Base-by-base conservation (phyloP, 495 filamentous ascomycete genomes). In the Penicillium lagena region DNA sequence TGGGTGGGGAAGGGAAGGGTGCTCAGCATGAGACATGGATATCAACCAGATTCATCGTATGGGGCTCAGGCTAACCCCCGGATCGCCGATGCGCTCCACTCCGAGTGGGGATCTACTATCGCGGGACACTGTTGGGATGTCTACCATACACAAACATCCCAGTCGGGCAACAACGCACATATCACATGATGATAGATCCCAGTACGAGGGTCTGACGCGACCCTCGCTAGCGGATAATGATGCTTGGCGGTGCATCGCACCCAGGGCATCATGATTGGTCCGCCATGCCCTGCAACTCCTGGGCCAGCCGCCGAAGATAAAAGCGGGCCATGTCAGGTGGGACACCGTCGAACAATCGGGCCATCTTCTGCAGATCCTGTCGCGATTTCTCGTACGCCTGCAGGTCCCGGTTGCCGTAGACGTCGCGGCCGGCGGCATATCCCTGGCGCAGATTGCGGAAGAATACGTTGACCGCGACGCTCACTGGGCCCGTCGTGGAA, bases 391-490 rank as follows among this genome's bases (percentile, higher is more conserved):
- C 86, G 54, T 93, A 95, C 9, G 85, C 84, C 34, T 83, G 80
- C 33, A 96, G 56, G 63, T 96, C 91, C 9, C 87, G 74, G 59
- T 93, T 95, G 7, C 86, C 89, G 58, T 96, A 95, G 2, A 95
- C 84, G 63, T 96, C 90, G 51, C 76, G 75, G 9, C 89, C 89
- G 17, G 77, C 51, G 7, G 89, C 79, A 64, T 95, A 95, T 2
- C 78, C 80, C 11, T 64, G 66, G 17, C 79, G 68, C 9, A 90
- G 65, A 44, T 82, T 84, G 33, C 78, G 78, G 58, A 95, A 95
- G 71, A 93, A 95, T 10, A 90, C 77, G 55, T 96, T 94, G 5
- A 95, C 81, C 1, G 84, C 85, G 7, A 95, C 70, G 51, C 86
- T 89, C 29, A 79, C 52, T 6, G 76, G 71, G 11, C 74, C 77